Evolutionary conservation across 306 rosid species (phyloP), one percentile per base, ranked within the genome.

Genomic region (Pachyrhizus erosus): DNA sequence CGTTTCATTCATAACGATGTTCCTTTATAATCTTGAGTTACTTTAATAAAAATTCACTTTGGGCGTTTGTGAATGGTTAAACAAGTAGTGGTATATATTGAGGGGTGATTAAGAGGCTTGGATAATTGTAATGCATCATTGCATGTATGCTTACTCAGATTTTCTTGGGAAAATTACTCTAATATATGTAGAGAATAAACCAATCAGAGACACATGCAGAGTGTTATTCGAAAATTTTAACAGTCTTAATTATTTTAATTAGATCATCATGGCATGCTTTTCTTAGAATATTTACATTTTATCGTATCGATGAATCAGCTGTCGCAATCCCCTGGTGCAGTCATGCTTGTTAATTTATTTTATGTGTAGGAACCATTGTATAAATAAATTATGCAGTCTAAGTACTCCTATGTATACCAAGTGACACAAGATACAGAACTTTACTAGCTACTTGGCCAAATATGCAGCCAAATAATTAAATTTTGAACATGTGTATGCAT

Each of bases 121-220:
- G 34, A 37, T 37, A 37, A 37, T 37, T 37, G 42, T 9, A 42
- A 27, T 70, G 62, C 72, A 11, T 27, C 37, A 18, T 13, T 70
- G 78, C 78, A n/a, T 45, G 78, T 31, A 14, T 31, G 46, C 70
- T 46, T 31, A 60, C 40, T 60, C 52, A 13, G 42, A 72, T 72
- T 71, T 71, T 43, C 39, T 80, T 15, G 78, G 78, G 72, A 80
- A 60, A 10, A 69, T 67, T 33, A 52, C 27, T 51, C 73, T 43
- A 61, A 65, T 45, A 27, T n/a, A 29, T 61, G 62, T 6, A 31
- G 9, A 43, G 24, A 45, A 45, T 48, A 48, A 77, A 78, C 51
- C 40, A 15, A 39, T 9, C 42, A 34, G 67, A 52, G 13, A 23
- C 39, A 78, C n/a, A 27, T 10, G 5, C 46, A 76, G 46, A 40